A percentile compares a stretch with the other conserved stretches of the same genome.
Evolutionary conservation across 306 rosid species (phyloP).

Genomic region (Vigna reflexopilosa): DNA sequence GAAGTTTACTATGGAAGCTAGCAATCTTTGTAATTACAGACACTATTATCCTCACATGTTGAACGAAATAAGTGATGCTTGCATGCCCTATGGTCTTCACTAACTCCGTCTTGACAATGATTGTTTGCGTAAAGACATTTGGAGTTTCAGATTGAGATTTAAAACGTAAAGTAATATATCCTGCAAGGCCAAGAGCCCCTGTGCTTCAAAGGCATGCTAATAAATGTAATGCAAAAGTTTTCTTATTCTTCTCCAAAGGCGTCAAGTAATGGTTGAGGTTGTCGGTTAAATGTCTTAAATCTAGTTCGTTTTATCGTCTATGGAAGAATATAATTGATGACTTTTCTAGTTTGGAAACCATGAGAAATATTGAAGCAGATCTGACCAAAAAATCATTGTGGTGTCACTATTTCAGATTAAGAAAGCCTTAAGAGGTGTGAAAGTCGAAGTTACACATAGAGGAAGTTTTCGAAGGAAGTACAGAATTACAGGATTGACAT

Average conservation of each 20-base stretch:
- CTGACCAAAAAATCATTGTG: slow-evolving; percentile 9
- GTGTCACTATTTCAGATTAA: slow-evolving; percentile 48
- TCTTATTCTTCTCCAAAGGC: background rate
- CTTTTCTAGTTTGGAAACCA: background rate
- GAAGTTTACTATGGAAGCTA: background rate
- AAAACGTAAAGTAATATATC: background rate
- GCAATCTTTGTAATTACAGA: background rate
- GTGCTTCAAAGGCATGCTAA: background rate
- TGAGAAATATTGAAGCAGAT: slow-evolving; percentile 15
- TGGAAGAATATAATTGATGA: slow-evolving; percentile 7
- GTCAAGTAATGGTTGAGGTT: slow-evolving; percentile 6
- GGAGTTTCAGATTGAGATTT: background rate
- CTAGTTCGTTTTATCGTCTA: background rate
- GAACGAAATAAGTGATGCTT: slow-evolving; percentile 1
- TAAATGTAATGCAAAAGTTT: background rate
- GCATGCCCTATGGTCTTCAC: background rate
- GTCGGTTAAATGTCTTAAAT: slow-evolving; percentile 1
- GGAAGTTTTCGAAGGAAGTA: slow-evolving; percentile 58
- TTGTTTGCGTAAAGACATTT: background rate
- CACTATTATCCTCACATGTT: slow-evolving; percentile 8
- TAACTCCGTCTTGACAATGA: background rate
- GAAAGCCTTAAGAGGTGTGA: slow-evolving; percentile 58
- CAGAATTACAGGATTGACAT: slow-evolving; percentile 55
- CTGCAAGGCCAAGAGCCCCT: background rate
- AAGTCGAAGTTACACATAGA: slow-evolving; percentile 61